Evolutionary conservation across 805 yeast genomes (phyloP), one percentile per base, ranked within the genome.

Genomic region (Wickerhamiella shivajii): DNA sequence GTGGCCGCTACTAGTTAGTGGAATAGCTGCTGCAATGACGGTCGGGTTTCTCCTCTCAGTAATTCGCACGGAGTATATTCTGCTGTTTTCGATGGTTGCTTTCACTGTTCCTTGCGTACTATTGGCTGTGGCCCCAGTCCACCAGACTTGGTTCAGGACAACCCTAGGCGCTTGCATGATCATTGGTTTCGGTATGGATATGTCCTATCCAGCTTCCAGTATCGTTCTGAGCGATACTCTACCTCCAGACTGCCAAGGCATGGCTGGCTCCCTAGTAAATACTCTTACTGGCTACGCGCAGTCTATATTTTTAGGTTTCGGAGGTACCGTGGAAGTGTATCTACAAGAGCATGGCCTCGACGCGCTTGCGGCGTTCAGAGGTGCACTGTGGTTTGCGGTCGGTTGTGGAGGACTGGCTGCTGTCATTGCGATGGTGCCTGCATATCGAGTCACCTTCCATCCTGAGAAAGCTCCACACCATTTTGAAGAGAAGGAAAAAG

Each of bases 191-290:
- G 92, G 83, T 2, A 76, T 78, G 84, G 87, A 78, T 50, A 57
- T 74, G 50, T 71, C 79, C 18, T 78, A 77, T 51, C 87, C 90
- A 0, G 74, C 85, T 1, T 73, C 78, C 0, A 69, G 83, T 0
- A 61, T 77, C 31, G 63, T 74, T 10, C 51, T 77, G 26, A 66
- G 76, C 6, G 72, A 71, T 39, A 57, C 57, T 29, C 56, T 77
- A 23, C 84, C 85, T 0, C 51, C 60, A 30, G 59, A 65, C 38
- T 70, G 73, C 43, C 90, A 78, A 53, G 90, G 87, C 6, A 69
- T 75, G 65, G 85, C 84, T 1, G 84, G 83, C 0, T 74, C 83
- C 0, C 56, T 78, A 31, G 74, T 76, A 4, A 64, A 74, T 14
- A 77, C 90, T 0, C 70, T 74, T 44, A 70, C 74, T 9, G 78